Evolutionary conservation across 345 rosid genomes (phyloP).

Genomic region (Gossypium turneri): DNA sequence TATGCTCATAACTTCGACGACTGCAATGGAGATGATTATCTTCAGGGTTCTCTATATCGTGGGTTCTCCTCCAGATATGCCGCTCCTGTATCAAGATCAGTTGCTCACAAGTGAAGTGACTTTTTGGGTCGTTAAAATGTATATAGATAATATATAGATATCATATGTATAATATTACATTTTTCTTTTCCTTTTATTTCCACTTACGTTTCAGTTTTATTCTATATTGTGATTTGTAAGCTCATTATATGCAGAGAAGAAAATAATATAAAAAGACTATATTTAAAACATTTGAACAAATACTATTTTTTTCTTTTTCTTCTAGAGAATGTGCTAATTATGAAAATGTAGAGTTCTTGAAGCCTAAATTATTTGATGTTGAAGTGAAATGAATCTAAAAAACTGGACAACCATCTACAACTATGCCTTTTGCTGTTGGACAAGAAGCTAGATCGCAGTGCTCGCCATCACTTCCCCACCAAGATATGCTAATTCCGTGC

Average conservation of each 20-base stretch:
- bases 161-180: not conserved
- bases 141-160: not conserved
- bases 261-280: not conserved
- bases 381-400: conserved; percentile 3
- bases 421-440: conserved; percentile 51
- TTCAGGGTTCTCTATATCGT: conserved; percentile 17
- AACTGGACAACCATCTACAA: conserved; percentile 46
- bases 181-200: not conserved
- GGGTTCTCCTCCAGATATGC: conserved; percentile 43
- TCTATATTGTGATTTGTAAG: not conserved
- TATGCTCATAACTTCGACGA: conserved; percentile 54
- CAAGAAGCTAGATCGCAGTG: conserved; percentile 47
- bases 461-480: conserved; percentile 56
- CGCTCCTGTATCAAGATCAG: conserved; percentile 23
- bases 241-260: not conserved
- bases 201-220: not conserved
- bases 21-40: conserved; percentile 28
- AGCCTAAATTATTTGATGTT: not conserved
- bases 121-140: not conserved
- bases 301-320: not conserved
- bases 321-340: not conserved
- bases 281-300: not conserved
- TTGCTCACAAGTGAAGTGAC: conserved; percentile 7
- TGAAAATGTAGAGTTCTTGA: not conserved
- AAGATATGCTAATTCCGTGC: conserved; percentile 23